Evolutionary conservation across 805 yeast genomes (phyloP).

Genomic region (Saturnispora zaruensis): DNA sequence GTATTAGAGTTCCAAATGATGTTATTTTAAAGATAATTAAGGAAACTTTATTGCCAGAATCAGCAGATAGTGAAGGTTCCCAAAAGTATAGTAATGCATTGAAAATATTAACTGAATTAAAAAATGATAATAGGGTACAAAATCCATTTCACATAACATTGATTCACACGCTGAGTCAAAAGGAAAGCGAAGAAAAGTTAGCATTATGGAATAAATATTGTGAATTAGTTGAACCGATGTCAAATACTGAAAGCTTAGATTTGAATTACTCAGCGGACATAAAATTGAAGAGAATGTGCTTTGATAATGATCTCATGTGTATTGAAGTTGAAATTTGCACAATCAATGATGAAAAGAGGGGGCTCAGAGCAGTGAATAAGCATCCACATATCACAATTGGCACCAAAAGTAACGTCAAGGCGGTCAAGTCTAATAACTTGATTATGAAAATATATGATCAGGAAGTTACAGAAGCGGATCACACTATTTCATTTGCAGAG

Average conservation of each 20-base stretch:
- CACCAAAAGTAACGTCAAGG: constrained; percentile 37
- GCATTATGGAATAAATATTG: constrained; percentile 17
- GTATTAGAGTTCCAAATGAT: constrained; percentile 29
- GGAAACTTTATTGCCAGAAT: not conserved
- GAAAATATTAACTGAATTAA: constrained; percentile 16
- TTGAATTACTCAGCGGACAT: constrained; percentile 29
- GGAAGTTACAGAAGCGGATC: constrained; percentile 6
- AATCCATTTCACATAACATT: constrained; percentile 59
- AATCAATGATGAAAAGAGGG: constrained; percentile 7
- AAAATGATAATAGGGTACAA: constrained; percentile 35
- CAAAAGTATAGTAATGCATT: not conserved
- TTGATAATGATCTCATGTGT: constrained; percentile 47
- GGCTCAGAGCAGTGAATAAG: constrained; percentile 28
- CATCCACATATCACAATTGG: constrained; percentile 72
- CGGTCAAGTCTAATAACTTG: constrained; percentile 43
- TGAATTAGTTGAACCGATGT: not conserved
- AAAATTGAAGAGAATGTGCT: constrained; percentile 36
- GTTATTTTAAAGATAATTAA: not conserved
- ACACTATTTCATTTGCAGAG: constrained; percentile 14
- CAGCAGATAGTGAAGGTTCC: not conserved
- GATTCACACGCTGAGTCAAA: constrained; percentile 34
- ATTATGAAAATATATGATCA: constrained; percentile 14
- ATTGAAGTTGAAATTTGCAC: constrained; percentile 36
- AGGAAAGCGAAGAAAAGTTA: constrained; percentile 10
- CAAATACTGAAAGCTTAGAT: not conserved